phyloP scores from a whole-genome alignment of 345 rosid genomes.

The Eutrema japonicum region DNA sequence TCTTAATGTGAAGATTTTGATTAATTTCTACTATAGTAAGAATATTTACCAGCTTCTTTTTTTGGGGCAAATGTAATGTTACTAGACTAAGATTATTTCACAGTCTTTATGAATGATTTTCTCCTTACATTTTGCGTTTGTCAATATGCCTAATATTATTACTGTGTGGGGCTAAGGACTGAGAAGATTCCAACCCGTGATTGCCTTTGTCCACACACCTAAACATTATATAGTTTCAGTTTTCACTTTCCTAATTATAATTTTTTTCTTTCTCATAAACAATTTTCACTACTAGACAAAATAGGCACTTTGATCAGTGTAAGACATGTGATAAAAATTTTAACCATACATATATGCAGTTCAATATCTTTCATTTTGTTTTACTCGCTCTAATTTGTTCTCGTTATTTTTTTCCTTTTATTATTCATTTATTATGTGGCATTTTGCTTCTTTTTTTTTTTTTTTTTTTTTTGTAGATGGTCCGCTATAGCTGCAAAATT shows the following conservation, averaged over 20 bases:
- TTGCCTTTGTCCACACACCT: conserved; percentile 38
- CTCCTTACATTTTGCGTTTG: background rate
- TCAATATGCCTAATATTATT: conserved; percentile 6
- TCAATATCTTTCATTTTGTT: conserved; percentile 27
- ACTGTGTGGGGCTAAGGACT: conserved; percentile 29
- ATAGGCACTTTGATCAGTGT: conserved; percentile 41
- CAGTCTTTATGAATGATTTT: conserved; percentile 7
- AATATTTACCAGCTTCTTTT: no score
- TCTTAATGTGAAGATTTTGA: background rate
- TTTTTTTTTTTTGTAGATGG: conserved; percentile 45
- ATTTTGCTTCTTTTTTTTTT: background rate
- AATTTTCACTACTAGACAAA: conserved; percentile 34
- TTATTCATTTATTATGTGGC: conserved; percentile 1
- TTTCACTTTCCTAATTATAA: conserved; percentile 24
- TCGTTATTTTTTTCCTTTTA: background rate
- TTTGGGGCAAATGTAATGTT: background rate
- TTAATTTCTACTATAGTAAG: no score
- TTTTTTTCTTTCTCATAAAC: background rate
- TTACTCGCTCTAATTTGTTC: conserved; percentile 6
- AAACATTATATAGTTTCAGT: background rate
- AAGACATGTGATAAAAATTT: conserved; percentile 33
- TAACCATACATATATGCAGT: conserved; percentile 10
- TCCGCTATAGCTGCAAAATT: conserved; percentile 55
- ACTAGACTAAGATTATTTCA: conserved; percentile 9
- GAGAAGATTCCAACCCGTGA: conserved; percentile 48